Percentiles rank a stretch among this genome's conserved stretches.
Conservation (phyloP, 2,329 filamentous ascomycete species). For the Cylindrodendrum hubeiense region DNA sequence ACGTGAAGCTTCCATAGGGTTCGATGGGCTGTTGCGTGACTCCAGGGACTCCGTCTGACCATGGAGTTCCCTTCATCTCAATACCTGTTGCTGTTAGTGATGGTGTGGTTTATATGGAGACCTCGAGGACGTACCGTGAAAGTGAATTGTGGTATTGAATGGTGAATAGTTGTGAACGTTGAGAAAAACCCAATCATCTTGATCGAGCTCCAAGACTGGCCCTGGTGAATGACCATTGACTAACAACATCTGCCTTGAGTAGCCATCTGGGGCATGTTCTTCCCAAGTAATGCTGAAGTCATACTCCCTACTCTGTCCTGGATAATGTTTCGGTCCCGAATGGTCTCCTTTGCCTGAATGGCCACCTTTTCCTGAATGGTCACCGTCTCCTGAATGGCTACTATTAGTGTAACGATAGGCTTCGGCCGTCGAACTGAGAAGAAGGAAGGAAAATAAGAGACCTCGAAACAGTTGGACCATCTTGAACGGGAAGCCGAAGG, state of each 20-base stretch:
- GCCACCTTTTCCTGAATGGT: neutral
- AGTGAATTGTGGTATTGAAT: slow-evolving; percentile 62
- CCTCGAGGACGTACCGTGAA: slow-evolving; percentile 54
- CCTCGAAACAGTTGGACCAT: slow-evolving; percentile 12
- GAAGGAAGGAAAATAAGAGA: slow-evolving; percentile 1
- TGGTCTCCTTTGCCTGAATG: neutral
- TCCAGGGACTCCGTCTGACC: slow-evolving; percentile 72
- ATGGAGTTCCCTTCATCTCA: slow-evolving; percentile 65
- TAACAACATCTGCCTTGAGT: slow-evolving; percentile 58
- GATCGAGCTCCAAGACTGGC: slow-evolving; percentile 65
- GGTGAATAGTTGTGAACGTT: slow-evolving; percentile 60
- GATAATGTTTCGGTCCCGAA: neutral
- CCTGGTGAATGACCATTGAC: slow-evolving; percentile 74
- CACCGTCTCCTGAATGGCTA: neutral
- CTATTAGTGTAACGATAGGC: too few species aligned
- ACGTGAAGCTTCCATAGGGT: slow-evolving; percentile 61
- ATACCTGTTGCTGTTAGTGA: slow-evolving; percentile 51
- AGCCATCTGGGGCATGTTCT: slow-evolving; percentile 58
- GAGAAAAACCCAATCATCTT: slow-evolving; percentile 63
- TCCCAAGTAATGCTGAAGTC: slow-evolving; percentile 53
- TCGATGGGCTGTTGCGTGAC: slow-evolving; percentile 65
- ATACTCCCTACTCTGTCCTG: slow-evolving; percentile 37
- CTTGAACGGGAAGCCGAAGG: neutral
- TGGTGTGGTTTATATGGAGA: rapidly evolving
- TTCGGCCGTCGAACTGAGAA: slow-evolving; percentile 2